Conservation (phyloP, 805 yeast species). For the Teunomyces kruisii region DNA sequence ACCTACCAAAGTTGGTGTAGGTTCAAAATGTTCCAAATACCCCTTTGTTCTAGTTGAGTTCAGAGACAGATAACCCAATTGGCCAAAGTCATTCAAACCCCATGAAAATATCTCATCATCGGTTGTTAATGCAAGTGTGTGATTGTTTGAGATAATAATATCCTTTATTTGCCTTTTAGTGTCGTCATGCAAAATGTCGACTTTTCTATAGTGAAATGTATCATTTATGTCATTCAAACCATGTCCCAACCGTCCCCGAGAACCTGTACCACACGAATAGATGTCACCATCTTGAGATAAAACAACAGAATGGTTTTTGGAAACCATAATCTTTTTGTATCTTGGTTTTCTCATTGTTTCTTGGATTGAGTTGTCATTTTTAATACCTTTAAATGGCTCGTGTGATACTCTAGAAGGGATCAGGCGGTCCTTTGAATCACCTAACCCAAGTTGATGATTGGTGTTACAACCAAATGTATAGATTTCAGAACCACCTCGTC, state of each 20-base stretch:
- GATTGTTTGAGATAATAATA: slow-evolving; percentile 63
- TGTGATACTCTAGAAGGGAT: slow-evolving; percentile 41
- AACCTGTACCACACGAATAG: slow-evolving; percentile 63
- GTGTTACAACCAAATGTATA: slow-evolving; percentile 63
- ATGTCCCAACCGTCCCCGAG: slow-evolving; percentile 72
- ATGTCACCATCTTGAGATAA: slow-evolving; percentile 57
- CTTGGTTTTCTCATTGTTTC: slow-evolving; percentile 36
- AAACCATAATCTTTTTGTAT: slow-evolving; percentile 48
- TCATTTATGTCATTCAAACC: slow-evolving; percentile 28
- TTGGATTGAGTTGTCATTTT: slow-evolving; percentile 8
- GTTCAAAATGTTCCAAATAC: slow-evolving; percentile 28
- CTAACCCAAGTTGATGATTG: slow-evolving; percentile 64
- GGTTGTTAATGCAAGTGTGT: slow-evolving; percentile 56
- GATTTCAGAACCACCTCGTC: slow-evolving; percentile 57
- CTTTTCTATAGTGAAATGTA: slow-evolving; percentile 43
- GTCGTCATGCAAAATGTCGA: slow-evolving; percentile 34
- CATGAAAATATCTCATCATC: slow-evolving; percentile 64
- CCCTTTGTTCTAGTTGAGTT: slow-evolving; percentile 17
- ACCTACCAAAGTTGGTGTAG: slow-evolving; percentile 38
- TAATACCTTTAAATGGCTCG: slow-evolving; percentile 20
- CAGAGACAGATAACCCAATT: slow-evolving; percentile 50
- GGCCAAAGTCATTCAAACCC: slow-evolving; percentile 74
- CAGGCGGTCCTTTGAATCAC: slow-evolving; percentile 51
- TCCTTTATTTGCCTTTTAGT: slow-evolving; percentile 22
- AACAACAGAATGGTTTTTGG: slow-evolving; percentile 66